phyloP scores from a whole-genome alignment of 73 alveolate genomes.

The Urostyla sp. region DNA sequence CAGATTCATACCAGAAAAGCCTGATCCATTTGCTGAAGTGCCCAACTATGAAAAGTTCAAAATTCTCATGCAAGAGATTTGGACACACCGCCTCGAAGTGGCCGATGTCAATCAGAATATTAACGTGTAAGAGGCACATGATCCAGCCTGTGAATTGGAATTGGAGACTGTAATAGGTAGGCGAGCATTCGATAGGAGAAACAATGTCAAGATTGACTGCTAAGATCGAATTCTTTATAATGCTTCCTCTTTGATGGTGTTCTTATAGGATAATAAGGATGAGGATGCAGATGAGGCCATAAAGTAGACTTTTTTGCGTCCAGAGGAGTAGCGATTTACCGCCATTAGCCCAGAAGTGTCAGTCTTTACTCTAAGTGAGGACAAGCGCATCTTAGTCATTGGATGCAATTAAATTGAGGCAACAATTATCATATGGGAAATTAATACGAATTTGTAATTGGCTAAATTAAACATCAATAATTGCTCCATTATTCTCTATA shows the following conservation, averaged over 20 bases:
- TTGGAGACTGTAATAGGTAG: constrained; percentile 86
- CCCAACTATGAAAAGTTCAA: constrained; percentile 68
- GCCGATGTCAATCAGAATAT: constrained; percentile 79
- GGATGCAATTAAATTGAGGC: constrained; percentile 88
- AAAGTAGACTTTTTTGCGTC: constrained; percentile 60
- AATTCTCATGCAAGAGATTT: constrained; percentile 61
- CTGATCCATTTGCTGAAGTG: constrained; percentile 82
- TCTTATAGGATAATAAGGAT: constrained; percentile 58
- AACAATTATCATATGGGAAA: constrained; percentile 87
- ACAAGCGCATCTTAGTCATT: constrained; percentile 77
- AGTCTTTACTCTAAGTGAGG: constrained; percentile 78
- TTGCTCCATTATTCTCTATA: constrained; percentile 63
- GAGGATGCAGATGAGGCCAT: constrained; percentile 57
- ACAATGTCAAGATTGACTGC: constrained; percentile 92
- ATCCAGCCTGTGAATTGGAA: constrained; percentile 68
- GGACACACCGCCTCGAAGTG: constrained; percentile 76
- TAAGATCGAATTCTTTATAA: constrained; percentile 91
- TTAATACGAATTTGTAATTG: constrained; percentile 78
- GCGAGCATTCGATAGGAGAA: constrained; percentile 95
- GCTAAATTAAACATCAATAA: constrained; percentile 71
- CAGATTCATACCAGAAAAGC: constrained; percentile 57
- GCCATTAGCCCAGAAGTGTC: constrained; percentile 82
- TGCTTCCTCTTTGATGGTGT: constrained; percentile 89
- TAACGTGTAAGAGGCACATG: constrained; percentile 64
- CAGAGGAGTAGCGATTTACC: constrained; percentile 57